phyloP scores from a whole-genome alignment of 371 early-diverging fungal species.

The Mucor piriformis region DNA sequence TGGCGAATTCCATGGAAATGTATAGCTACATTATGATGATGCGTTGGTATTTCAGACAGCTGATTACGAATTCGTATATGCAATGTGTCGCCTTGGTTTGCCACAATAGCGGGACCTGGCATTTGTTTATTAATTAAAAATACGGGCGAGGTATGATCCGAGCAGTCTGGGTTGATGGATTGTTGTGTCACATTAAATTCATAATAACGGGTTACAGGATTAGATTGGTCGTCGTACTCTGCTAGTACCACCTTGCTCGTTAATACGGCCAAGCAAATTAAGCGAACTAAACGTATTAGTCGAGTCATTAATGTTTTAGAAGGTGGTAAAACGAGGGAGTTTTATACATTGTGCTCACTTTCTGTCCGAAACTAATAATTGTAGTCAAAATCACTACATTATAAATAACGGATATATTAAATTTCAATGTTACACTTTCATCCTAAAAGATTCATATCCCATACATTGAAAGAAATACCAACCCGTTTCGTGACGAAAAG shows the following conservation, averaged over 20 bases:
- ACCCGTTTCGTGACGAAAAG: no score
- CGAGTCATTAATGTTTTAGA: constrained; percentile 4
- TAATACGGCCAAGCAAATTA: background rate
- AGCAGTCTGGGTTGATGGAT: constrained; percentile 42
- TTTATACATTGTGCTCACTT: background rate
- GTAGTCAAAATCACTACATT: no score
- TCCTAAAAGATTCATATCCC: background rate
- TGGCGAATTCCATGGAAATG: constrained; percentile 56
- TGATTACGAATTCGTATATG: constrained; percentile 47
- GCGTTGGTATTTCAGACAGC: background rate
- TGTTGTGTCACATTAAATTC: constrained; percentile 39
- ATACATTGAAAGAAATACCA: no score
- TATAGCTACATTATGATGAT: constrained; percentile 32
- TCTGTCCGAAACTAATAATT: no score
- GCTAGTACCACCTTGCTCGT: background rate
- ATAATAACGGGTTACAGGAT: constrained; percentile 11
- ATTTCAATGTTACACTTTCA: background rate
- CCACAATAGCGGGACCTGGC: constrained; percentile 54
- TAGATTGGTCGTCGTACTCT: background rate
- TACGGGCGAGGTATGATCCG: constrained; percentile 24
- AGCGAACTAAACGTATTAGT: background rate
- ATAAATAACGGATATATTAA: no score
- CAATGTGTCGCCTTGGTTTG: constrained; percentile 44
- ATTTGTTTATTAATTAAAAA: constrained; percentile 49
- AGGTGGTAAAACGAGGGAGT: background rate